Evolutionary conservation across 805 yeast species (phyloP).

Genomic region (Priceomyces melissophilus): DNA sequence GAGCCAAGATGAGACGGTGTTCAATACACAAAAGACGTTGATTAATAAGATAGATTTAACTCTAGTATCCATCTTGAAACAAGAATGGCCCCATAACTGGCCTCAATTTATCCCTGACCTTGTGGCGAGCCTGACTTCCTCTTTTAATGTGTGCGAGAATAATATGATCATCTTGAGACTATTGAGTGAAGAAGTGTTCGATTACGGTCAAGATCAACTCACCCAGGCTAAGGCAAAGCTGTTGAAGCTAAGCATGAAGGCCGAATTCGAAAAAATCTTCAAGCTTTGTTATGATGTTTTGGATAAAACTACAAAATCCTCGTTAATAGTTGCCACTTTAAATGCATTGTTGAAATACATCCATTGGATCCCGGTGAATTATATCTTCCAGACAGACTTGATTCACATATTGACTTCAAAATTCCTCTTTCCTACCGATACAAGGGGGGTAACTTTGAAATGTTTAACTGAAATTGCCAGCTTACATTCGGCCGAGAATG

Average conservation of each 20-base stretch:
- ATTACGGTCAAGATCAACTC: slow-evolving; percentile 92
- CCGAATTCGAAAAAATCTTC: slow-evolving; percentile 90
- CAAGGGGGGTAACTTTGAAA: slow-evolving; percentile 81
- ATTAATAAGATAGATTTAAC: slow-evolving; percentile 93
- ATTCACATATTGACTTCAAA: slow-evolving; percentile 69
- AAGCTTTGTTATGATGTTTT: slow-evolving; percentile 90
- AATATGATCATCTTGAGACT: slow-evolving; percentile 90
- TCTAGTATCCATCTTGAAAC: slow-evolving; percentile 88
- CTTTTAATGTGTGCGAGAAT: slow-evolving; percentile 93
- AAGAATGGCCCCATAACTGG: slow-evolving; percentile 99
- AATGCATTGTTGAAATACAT: slow-evolving; percentile 79
- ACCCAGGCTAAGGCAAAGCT: slow-evolving; percentile 90
- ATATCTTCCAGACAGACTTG: slow-evolving; percentile 83
- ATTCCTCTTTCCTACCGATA: slow-evolving; percentile 73
- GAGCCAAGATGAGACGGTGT: slow-evolving; percentile 77
- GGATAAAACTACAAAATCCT: slow-evolving; percentile 82
- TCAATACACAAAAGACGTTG: slow-evolving; percentile 71
- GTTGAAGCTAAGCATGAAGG: slow-evolving; percentile 78
- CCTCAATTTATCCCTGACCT: slow-evolving; percentile 94
- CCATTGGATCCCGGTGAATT: slow-evolving; percentile 92
- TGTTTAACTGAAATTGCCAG: slow-evolving; percentile 90
- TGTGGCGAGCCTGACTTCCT: slow-evolving; percentile 76
- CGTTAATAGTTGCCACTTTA: slow-evolving; percentile 80
- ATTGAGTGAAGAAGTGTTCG: slow-evolving; percentile 93
- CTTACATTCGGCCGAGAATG: slow-evolving; percentile 51